Evolutionary conservation across 2,329 filamentous ascomycete species (phyloP), one percentile per base, ranked within the genome.

Genomic region (Aspergillus sp.): DNA sequence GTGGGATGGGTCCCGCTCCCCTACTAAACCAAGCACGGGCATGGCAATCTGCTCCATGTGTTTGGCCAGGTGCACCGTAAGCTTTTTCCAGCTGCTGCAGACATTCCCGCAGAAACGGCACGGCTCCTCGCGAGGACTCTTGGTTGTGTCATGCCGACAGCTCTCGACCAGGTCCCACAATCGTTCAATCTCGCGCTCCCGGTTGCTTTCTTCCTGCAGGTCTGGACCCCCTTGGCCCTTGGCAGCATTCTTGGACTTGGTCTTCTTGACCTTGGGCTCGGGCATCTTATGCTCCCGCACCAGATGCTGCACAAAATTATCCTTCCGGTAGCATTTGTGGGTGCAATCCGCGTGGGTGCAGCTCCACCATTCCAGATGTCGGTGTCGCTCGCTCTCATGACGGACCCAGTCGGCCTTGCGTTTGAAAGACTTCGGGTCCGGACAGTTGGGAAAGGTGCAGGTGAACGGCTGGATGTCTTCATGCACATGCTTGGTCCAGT

Each of bases 401-500:
- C 92, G 84, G 19, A 96, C 91, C 92, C 92, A 97, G 68, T 97
- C 92, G 13, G 92, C 92, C 72, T 96, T 97, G 45, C 91, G 84
- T 73, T 96, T 96, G 78, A 96, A 97, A 32, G 90, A 91, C 71
- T 95, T 96, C 16, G 89, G 86, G 45, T 96, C 91, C 7, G 83
- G 82, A 67, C 92, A 96, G 47, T 84, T 81, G 2, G 88, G 85
- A 76, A 93, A 96, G 0, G 91, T 96, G 72, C 92, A 97, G 3
- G 90, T 95, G 62, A 96, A 96, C 0, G 92, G 92, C 67, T 94
- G 89, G 1, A 96, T 85, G 67, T 97, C 92, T 71, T 96, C 92
- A 62, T 96, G 90, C 1, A 97, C 89, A 65, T 97, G 92, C 69
- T 97, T 96, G 1, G 91, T 96, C 92, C 92, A 97, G 71, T 97